These are phyloP conservation scores for Tylopilus sp. DNA, from an alignment of 768 basidiomycete genomes.

Conservation along the genomic window DNA sequence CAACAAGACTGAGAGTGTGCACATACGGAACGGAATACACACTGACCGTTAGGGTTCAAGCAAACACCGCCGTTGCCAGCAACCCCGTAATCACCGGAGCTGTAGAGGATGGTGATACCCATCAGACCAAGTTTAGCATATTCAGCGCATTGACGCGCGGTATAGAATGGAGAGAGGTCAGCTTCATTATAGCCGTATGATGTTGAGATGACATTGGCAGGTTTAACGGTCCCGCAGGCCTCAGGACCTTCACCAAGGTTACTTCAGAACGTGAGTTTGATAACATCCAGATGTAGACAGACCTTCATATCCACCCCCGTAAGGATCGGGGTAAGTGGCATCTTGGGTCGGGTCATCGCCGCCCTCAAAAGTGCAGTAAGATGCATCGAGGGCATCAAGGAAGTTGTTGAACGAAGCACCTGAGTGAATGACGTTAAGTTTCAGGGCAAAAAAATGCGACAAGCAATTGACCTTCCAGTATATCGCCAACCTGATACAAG, in stretches of 20 bases:
- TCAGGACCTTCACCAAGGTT: conserved; percentile 11
- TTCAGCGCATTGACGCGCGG: conserved; percentile 42
- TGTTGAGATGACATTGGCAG: conserved; percentile 41
- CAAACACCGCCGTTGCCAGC: neutral
- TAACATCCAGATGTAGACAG: neutral
- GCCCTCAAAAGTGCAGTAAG: conserved; percentile 37
- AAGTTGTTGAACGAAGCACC: conserved; percentile 36
- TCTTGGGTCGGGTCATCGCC: conserved; percentile 32
- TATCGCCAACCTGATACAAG: conserved; percentile 32
- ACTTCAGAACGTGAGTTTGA: neutral
- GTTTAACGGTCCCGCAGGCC: conserved; percentile 37
- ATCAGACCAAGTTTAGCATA: conserved; percentile 43
- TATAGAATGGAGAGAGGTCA: conserved; percentile 34
- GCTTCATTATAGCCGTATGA: conserved; percentile 41
- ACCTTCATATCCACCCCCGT: neutral
- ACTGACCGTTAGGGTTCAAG: conserved; percentile 22
- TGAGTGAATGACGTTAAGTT: conserved; percentile 6
- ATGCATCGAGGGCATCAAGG: conserved; percentile 38
- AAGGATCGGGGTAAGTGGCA: conserved; percentile 24
- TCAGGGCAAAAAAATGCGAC: neutral
- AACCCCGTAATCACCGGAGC: neutral
- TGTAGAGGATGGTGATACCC: conserved; percentile 35
- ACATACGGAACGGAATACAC: neutral
- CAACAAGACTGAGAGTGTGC: neutral
- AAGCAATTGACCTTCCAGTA: conserved; percentile 19